Evolutionary conservation across 495 filamentous ascomycete species (phyloP), one percentile per base, ranked within the genome.

Genomic region (Letharia lupina): DNA sequence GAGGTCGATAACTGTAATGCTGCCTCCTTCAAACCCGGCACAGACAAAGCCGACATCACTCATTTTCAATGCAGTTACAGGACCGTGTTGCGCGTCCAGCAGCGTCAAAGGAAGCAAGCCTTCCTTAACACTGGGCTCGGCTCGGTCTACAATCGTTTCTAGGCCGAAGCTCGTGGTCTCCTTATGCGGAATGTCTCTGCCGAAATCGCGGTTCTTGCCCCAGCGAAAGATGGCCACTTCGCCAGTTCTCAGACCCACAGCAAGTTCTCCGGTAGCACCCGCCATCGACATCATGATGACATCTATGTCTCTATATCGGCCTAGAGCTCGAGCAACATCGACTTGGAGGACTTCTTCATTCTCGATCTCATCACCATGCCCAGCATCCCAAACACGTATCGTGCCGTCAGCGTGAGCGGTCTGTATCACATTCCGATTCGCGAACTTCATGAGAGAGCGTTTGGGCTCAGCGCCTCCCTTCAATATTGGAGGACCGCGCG

Each of bases 11-110:
- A 98, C 85, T 13, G 80, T 86, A 45, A 98, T 71, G 68, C 85
- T 82, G 0, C 94, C 94, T 60, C 82, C 82, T 75, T 96, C 88
- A 31, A 89, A 94, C 0, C 91, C 94, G 52, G 87, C 87, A 35
- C 87, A 92, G 13, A 96, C 83, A 77, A 98, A 98, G 0, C 94
- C 94, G 10, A 98, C 86, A 71, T 94, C 90, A 41, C 91, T 95
- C 62, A 93, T 84, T 61, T 89, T 87, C 65, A 97, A 69, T 1
- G 87, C 89, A 33, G 83, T 89, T 18, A 96, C 84, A 28, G 86
- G 80, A 0, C 91, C 93, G 70, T 91, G 85, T 72, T 89, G 82
- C 82, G 91, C 88, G 72, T 93, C 84, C 65, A 96, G 82, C 12
- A 98, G 78, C 7, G 89, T 87, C 61, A 90, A 80, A 7, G 94